Percentiles rank a stretch among this genome's conserved stretches.
Conservation (phyloP, 1,284 basidiomycete genomes). For the Fistulinella cinereoalba region DNA sequence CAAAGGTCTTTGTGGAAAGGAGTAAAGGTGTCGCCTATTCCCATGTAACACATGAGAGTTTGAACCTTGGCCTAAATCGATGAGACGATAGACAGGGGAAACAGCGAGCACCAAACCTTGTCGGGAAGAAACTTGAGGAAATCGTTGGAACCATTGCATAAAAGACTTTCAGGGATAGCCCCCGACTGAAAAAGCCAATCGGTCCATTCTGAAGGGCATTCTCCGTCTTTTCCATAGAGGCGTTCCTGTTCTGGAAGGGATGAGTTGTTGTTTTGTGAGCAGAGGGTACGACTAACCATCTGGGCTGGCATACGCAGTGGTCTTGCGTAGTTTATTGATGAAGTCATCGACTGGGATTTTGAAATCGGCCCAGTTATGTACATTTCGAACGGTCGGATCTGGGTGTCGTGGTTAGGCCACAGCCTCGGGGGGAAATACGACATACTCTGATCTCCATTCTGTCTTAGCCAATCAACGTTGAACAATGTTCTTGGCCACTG, state of each 20-base stretch:
- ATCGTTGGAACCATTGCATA: constrained; percentile 52
- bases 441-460: constrained; percentile 38
- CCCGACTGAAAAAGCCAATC: constrained; percentile 49
- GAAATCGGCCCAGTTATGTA: constrained; percentile 48
- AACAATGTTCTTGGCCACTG: constrained; percentile 56
- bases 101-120: constrained; percentile 35
- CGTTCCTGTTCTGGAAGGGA: constrained; percentile 49
- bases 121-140: constrained; percentile 51
- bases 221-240: constrained; percentile 70
- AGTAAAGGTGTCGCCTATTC: constrained; percentile 72
- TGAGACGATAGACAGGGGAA: constrained; percentile 9
- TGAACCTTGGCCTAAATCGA: constrained; percentile 52
- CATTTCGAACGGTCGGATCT: constrained; percentile 56
- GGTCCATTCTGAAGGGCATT: constrained; percentile 62
- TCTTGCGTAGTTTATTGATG: constrained; percentile 39
- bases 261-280: not conserved
- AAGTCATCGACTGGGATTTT: constrained; percentile 46
- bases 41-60: constrained; percentile 77
- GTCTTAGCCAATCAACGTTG: constrained; percentile 49
- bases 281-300: constrained; percentile 34
- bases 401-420: constrained; percentile 5
- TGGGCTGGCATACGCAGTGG: constrained; percentile 32
- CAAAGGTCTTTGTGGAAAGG: constrained; percentile 79
- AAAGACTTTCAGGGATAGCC: constrained; percentile 48
- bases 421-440: not conserved